Conservation (phyloP, 1,139 yeast genomes). For the Trichomonascaceae sp. region DNA sequence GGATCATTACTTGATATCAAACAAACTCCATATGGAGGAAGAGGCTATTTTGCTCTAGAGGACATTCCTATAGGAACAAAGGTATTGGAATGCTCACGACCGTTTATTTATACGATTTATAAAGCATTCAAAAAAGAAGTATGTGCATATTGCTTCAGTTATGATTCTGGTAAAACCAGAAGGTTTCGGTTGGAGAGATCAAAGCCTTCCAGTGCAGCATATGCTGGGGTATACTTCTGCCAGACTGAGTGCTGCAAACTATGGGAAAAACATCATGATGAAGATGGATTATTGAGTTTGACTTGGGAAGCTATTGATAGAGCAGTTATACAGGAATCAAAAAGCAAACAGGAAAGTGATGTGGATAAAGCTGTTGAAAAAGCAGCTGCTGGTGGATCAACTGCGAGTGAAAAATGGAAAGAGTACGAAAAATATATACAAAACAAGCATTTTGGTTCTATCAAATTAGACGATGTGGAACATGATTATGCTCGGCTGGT, state of each 20-base stretch:
- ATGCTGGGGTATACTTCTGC: constrained; percentile 54
- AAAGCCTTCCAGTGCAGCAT: constrained; percentile 20
- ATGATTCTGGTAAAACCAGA: constrained; percentile 45
- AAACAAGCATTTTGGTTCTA: background rate
- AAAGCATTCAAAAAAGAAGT: constrained; percentile 61
- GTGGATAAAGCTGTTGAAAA: background rate
- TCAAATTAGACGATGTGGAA: constrained; percentile 36
- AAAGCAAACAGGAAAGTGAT: background rate
- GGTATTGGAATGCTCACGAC: constrained; percentile 38
- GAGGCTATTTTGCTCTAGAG: constrained; percentile 54
- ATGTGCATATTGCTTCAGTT: constrained; percentile 51
- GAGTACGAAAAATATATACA: constrained; percentile 18
- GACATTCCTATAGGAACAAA: constrained; percentile 40
- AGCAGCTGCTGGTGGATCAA: background rate
- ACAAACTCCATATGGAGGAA: constrained; percentile 41
- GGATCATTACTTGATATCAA: constrained; percentile 16
- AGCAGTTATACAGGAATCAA: background rate
- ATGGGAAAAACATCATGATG: constrained; percentile 33
- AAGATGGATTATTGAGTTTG: constrained; percentile 28
- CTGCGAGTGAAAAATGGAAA: constrained; percentile 12
- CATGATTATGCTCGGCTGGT: constrained; percentile 38
- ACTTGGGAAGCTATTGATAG: constrained; percentile 31
- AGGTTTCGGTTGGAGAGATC: constrained; percentile 29
- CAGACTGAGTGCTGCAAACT: constrained; percentile 38
- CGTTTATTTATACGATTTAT: constrained; percentile 45